Evolutionary conservation across 2,329 filamentous ascomycete genomes (phyloP), one percentile per base, ranked within the genome.

Genomic region (Phaeophleospora eucalypticola): DNA sequence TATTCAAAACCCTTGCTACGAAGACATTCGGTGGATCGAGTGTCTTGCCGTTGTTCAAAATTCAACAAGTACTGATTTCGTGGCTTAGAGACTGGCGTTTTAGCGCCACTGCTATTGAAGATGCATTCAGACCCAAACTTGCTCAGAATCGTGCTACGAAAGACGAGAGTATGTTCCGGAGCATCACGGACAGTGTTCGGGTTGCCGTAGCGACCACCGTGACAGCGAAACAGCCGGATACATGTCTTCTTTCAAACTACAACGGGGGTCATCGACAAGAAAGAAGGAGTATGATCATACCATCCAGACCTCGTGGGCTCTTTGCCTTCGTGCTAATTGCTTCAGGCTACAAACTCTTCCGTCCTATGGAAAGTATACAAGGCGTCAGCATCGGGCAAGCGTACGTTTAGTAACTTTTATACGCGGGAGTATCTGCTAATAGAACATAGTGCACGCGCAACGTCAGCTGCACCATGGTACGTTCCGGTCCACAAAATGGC

Each of bases 121-220:
- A 53, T 4, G 51, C 58, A 2, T 66, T 65, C 37, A 39, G 48
- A 24, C 45, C n/a, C n/a, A n/a, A n/a, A n/a, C n/a, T n/a, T n/a
- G n/a, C n/a, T n/a, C n/a, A n/a, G n/a, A n/a, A n/a, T n/a, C n/a
- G n/a, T n/a, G n/a, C n/a, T n/a, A n/a, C n/a, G n/a, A n/a, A n/a
- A n/a, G n/a, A n/a, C n/a, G n/a, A n/a, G n/a, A n/a, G n/a, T n/a
- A 58, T 65, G 51, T 66, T 66, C 36, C 62, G 64, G 37, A 58
- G 54, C 0, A 38, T 64, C 1, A 41, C 20, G 4, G 52, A 53
- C 21, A 49, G 60, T 15, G 61, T 56, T 0, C 64, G 64, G 43
- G 58, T 65, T 3, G 58, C 58, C 4, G 58, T 66, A 9, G 64
- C 59, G 3, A 61, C 61, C 7, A 63, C 56, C 3, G 52, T n/a